A percentile compares a stretch with the other conserved stretches of the same genome.
phyloP scores from a whole-genome alignment of 2,329 filamentous ascomycete genomes.

The Domatiomyces catenatus region DNA sequence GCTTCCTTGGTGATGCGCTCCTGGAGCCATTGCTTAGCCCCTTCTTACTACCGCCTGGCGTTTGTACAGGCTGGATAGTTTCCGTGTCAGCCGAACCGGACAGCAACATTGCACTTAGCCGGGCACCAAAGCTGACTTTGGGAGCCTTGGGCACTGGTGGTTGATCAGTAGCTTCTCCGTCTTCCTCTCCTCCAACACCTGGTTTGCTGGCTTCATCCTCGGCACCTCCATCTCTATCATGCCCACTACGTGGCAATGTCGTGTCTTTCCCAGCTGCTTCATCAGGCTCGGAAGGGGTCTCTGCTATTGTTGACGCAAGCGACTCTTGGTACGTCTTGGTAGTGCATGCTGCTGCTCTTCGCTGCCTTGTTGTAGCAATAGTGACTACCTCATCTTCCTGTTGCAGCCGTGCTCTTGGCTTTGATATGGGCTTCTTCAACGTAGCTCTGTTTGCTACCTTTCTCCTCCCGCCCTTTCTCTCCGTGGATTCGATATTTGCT shows the following conservation, averaged over 20 bases:
- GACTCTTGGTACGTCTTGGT: neutral
- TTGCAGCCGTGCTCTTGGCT: neutral
- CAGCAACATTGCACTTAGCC: neutral
- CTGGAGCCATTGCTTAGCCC: slow-evolving; percentile 2
- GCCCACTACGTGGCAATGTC: neutral
- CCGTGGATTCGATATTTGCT: neutral
- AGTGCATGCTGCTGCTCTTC: neutral
- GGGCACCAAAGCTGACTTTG: neutral
- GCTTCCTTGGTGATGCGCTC: slow-evolving; percentile 3
- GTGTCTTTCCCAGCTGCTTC: neutral
- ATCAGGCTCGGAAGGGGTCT: neutral
- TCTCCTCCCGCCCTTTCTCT: neutral
- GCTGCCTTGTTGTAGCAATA: neutral
- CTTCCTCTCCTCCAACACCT: neutral
- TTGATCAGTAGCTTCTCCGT: neutral
- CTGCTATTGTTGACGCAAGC: neutral
- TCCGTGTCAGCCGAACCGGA: neutral
- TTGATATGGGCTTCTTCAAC: neutral
- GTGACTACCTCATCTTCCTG: neutral
- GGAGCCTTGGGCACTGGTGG: neutral
- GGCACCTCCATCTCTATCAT: neutral
- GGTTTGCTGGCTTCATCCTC: neutral
- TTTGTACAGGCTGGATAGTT: neutral
- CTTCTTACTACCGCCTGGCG: neutral
- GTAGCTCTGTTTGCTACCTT: neutral